Percentiles rank a stretch among this genome's conserved stretches.
These are phyloP conservation scores for Holtermannia corniformis DNA, from an alignment of 768 basidiomycete species.

Conservation along the genomic window DNA sequence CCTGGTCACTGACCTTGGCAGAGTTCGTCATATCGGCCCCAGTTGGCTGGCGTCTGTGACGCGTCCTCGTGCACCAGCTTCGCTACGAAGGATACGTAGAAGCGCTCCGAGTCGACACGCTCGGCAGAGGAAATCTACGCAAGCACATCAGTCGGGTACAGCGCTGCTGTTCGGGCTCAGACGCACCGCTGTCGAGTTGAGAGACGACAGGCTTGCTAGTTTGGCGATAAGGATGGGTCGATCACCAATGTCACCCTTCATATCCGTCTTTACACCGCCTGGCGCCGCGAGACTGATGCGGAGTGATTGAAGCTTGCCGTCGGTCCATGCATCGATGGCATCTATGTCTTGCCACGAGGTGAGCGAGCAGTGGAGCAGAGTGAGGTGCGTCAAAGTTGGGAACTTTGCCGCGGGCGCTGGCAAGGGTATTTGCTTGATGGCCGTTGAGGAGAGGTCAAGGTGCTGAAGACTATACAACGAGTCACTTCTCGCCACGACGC, in stretches of 20 bases:
- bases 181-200: conserved; percentile 20
- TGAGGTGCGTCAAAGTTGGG: not conserved
- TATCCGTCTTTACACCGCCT: not conserved
- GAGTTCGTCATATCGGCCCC: conserved; percentile 21
- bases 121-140: conserved; percentile 13
- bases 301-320: not conserved
- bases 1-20: not conserved
- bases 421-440: conserved; percentile 3
- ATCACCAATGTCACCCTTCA: conserved; percentile 8
- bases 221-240: conserved; percentile 29
- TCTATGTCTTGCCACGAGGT: conserved; percentile 18
- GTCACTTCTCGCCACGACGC: not conserved
- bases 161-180: too few species aligned
- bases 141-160: too few species aligned
- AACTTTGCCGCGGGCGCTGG: not conserved
- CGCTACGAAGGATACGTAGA: conserved; percentile 14
- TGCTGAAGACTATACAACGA: conserved; percentile 6
- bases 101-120: conserved; percentile 29
- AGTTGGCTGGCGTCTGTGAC: not conserved
- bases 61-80: not conserved
- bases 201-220: conserved; percentile 12
- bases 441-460: conserved; percentile 11
- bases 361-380: conserved; percentile 5
- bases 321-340: conserved; percentile 1
- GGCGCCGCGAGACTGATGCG: not conserved